Evolutionary conservation across 495 filamentous ascomycete species (phyloP).

Genomic region (Penicillium parvum): DNA sequence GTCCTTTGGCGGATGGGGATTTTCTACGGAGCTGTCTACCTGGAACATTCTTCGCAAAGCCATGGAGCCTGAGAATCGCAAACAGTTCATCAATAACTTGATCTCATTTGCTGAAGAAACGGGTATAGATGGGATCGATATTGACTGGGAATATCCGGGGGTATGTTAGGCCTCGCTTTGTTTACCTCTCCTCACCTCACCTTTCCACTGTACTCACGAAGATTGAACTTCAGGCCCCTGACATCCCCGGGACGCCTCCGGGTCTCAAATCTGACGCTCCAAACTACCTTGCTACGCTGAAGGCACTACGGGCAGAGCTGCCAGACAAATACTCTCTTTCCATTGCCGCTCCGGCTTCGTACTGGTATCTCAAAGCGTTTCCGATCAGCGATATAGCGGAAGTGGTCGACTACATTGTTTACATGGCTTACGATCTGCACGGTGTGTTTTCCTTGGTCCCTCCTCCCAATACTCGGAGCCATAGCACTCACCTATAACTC

Average conservation of each 20-base stretch:
- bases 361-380: conserved; percentile 31
- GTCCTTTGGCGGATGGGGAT: conserved; percentile 48
- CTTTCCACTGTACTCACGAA: not conserved
- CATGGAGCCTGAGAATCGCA: conserved; percentile 29
- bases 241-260: conserved; percentile 35
- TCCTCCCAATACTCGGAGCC: not conserved
- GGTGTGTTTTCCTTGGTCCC: conserved; percentile 1
- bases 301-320: conserved; percentile 1
- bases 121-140: conserved; percentile 36
- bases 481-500: not conserved
- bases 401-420: conserved; percentile 30
- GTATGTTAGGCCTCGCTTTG: no score
- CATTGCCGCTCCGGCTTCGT: conserved; percentile 23
- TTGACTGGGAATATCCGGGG: conserved; percentile 42
- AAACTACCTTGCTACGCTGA: conserved; percentile 30
- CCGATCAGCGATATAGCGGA: conserved; percentile 20
- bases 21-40: conserved; percentile 31
- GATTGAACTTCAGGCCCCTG: conserved; percentile 10
- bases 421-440: conserved; percentile 38
- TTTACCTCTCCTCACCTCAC: not conserved
- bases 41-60: conserved; percentile 37
- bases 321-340: conserved; percentile 7
- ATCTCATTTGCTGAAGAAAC: conserved; percentile 28
- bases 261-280: conserved; percentile 20
- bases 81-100: conserved; percentile 32